These are phyloP conservation scores for Penicillium italicum DNA, from an alignment of 2,329 filamentous ascomycete species.

Conservation along the genomic window DNA sequence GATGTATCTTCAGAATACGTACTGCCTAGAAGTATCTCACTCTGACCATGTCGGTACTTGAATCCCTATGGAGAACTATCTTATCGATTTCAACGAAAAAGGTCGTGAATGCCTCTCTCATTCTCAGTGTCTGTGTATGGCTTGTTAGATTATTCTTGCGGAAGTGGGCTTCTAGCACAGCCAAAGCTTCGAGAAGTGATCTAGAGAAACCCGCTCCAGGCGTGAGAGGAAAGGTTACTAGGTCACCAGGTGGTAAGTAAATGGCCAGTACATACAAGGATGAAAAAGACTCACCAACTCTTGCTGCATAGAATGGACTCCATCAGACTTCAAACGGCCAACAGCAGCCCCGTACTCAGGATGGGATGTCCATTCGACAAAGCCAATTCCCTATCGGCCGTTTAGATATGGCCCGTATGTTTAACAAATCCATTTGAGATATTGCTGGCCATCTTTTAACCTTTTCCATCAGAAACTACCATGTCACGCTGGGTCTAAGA, in stretches of 20 bases:
- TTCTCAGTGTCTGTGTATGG: conserved; percentile 31
- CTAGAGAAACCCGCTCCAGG: conserved; percentile 43
- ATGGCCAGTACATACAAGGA: neutral
- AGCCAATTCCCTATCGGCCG: conserved; percentile 72
- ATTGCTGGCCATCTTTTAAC: neutral
- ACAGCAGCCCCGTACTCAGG: conserved; percentile 59
- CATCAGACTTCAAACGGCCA: conserved; percentile 58
- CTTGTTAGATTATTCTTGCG: conserved; percentile 23
- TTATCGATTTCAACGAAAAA: conserved; percentile 13
- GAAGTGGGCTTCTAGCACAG: conserved; percentile 24
- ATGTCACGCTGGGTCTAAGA: conserved; percentile 74
- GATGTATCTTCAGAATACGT: neutral
- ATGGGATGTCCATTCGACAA: conserved; percentile 66
- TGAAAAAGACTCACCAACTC: neutral
- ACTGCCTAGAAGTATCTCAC: neutral
- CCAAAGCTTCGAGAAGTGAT: conserved; percentile 38
- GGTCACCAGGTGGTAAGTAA: conserved; percentile 48
- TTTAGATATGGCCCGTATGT: conserved; percentile 68
- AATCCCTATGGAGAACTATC: neutral
- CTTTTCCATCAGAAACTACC: conserved; percentile 53
- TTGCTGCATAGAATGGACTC: conserved; percentile 50
- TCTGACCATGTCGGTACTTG: neutral
- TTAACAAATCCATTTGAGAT: neutral
- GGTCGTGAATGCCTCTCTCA: conserved; percentile 13
- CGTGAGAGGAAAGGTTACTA: conserved; percentile 30